Percentiles rank a stretch among this genome's conserved stretches.
These are phyloP conservation scores for Aegilops sharonensis DNA, from an alignment of 176 grass and related monocot genomes.

Conservation along the genomic window DNA sequence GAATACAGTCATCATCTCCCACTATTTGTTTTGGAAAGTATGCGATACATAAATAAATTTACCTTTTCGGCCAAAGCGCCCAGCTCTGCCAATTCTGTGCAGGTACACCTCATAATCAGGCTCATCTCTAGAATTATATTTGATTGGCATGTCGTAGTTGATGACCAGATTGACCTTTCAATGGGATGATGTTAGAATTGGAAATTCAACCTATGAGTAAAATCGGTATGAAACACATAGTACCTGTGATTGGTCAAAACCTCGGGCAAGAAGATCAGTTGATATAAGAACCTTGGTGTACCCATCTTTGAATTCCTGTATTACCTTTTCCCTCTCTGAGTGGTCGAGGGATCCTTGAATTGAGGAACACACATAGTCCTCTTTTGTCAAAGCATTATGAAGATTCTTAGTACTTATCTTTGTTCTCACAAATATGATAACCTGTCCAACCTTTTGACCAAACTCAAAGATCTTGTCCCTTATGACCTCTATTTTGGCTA, in stretches of 20 bases:
- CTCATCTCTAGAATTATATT: constrained; percentile 51
- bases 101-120: constrained; percentile 93
- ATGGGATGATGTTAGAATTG: neutral
- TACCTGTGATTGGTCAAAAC: constrained; percentile 99
- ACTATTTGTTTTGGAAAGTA: neutral
- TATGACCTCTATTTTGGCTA: constrained; percentile 83
- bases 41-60: neutral
- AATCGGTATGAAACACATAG: neutral
- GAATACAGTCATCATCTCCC: neutral
- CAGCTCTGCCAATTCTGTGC: constrained; percentile 94
- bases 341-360: constrained; percentile 90
- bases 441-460: constrained; percentile 91
- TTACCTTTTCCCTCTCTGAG: constrained; percentile 75
- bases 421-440: constrained; percentile 92
- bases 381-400: constrained; percentile 60
- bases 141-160: constrained; percentile 91
- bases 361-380: constrained; percentile 85
- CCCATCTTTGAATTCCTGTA: constrained; percentile 92
- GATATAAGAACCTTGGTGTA: constrained; percentile 90
- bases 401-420: constrained; percentile 68
- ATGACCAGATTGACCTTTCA: constrained; percentile 91
- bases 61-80: constrained; percentile 95
- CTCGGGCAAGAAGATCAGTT: constrained; percentile 81
- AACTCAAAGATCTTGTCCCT: constrained; percentile 90
- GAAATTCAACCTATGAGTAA: neutral